phyloP scores from a whole-genome alignment of 75 land plant genomes.

The Cupressus sempervirens region DNA sequence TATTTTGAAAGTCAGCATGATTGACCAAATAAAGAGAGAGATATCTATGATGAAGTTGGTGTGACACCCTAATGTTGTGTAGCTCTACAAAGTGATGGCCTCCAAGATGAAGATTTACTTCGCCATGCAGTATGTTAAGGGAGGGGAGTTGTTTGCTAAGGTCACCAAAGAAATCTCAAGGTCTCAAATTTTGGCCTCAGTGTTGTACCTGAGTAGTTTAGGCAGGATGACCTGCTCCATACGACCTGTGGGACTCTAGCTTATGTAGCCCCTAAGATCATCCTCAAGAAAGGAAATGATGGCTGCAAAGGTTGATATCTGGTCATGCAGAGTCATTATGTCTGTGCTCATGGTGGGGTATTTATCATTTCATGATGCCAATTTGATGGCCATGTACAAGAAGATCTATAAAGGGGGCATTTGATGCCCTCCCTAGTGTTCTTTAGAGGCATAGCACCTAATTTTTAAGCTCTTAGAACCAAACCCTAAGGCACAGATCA shows the following conservation, averaged over 20 bases:
- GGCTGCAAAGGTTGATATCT: constrained; percentile 69
- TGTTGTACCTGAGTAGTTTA: constrained; percentile 36
- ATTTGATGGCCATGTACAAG: constrained; percentile 50
- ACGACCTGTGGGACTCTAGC: constrained; percentile 69
- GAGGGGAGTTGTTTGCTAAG: constrained; percentile 54
- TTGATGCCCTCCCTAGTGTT: constrained; percentile 67
- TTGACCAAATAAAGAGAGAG: constrained; percentile 74
- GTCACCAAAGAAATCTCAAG: constrained; percentile 39
- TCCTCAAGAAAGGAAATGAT: constrained; percentile 54
- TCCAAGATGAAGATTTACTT: constrained; percentile 63
- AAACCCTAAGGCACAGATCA: constrained; percentile 44
- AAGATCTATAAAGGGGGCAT: constrained; percentile 65
- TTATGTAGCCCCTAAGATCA: constrained; percentile 71
- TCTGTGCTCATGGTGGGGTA: constrained; percentile 54
- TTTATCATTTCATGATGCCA: constrained; percentile 61
- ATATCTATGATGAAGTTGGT: constrained; percentile 80
- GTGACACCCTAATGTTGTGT: constrained; percentile 71
- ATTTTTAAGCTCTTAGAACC: constrained; percentile 55
- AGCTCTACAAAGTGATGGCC: constrained; percentile 77
- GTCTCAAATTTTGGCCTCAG: constrained; percentile 60
- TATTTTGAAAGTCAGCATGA: constrained; percentile 37
- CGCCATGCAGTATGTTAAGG: constrained; percentile 61
- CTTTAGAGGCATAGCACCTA: constrained; percentile 42
- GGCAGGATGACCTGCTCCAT: constrained; percentile 58
- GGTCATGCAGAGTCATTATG: constrained; percentile 72